A percentile compares a stretch with the other conserved stretches of the same genome.
These are phyloP conservation scores for Cystobasidium tubakii DNA, from an alignment of 768 basidiomycete genomes.

Conservation along the genomic window DNA sequence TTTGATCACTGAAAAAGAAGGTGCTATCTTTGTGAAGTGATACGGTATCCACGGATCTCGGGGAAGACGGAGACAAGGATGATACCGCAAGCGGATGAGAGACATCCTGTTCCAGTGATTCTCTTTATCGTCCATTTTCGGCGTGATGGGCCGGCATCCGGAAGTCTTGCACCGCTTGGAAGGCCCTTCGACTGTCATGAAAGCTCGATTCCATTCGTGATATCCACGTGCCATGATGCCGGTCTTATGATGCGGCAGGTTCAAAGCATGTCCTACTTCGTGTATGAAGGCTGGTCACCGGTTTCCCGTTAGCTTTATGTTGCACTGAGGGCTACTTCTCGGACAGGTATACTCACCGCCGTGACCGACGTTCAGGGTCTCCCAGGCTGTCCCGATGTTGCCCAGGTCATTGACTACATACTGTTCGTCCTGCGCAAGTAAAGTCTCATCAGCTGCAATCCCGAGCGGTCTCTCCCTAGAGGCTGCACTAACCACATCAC, in stretches of 20 bases:
- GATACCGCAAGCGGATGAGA: constrained; percentile 24
- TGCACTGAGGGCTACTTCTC: too few species aligned
- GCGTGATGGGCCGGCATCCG: constrained; percentile 38
- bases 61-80: constrained; percentile 24
- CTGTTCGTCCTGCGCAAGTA: constrained; percentile 12
- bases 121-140: constrained; percentile 38
- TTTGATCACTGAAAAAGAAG: constrained; percentile 20
- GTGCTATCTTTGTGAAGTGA: constrained; percentile 23
- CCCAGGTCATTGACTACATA: constrained; percentile 35
- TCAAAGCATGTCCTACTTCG: constrained; percentile 34
- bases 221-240: constrained; percentile 36
- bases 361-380: constrained; percentile 30
- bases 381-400: constrained; percentile 20
- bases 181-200: constrained; percentile 14
- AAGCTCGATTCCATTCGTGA: constrained; percentile 33
- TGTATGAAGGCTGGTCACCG: constrained; percentile 22
- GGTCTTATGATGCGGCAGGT: constrained; percentile 24
- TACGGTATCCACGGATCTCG: constrained; percentile 31
- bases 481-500: constrained; percentile 20
- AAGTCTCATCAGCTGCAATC: not conserved
- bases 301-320: not conserved
- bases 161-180: constrained; percentile 25
- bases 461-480: not conserved
- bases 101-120: constrained; percentile 36
- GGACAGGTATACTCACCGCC: constrained; percentile 5